Evolutionary conservation across 371 early-diverging fungal species (phyloP).

Genomic region (Entomophthora muscae): DNA sequence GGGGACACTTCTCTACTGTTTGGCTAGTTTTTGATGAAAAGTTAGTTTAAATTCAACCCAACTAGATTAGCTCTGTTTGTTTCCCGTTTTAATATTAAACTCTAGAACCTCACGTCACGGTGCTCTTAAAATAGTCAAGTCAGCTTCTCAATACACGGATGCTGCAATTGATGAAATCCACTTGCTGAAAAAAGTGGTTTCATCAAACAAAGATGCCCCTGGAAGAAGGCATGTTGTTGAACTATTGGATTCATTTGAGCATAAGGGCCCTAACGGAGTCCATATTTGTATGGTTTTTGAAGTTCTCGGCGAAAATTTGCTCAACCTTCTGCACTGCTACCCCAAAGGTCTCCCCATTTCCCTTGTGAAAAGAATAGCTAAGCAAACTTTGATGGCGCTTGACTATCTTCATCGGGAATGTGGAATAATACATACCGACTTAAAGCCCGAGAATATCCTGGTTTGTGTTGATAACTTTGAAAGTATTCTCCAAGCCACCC

Average conservation of each 20-base stretch:
- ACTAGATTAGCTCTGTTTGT: neutral
- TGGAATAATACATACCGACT: constrained; percentile 95
- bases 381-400: constrained; percentile 75
- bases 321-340: constrained; percentile 58
- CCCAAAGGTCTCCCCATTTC: constrained; percentile 69
- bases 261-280: constrained; percentile 73
- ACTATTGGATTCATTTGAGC: constrained; percentile 74
- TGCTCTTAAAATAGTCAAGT: constrained; percentile 93
- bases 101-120: constrained; percentile 50
- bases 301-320: constrained; percentile 85
- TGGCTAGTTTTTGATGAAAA: constrained; percentile 74
- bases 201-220: constrained; percentile 34
- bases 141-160: constrained; percentile 87
- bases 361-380: constrained; percentile 71
- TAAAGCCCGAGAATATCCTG: constrained; percentile 93
- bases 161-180: constrained; percentile 93
- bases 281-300: constrained; percentile 97
- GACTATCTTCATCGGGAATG: constrained; percentile 91
- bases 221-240: constrained; percentile 59
- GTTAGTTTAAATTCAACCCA: constrained; percentile 19
- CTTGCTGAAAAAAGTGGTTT: constrained; percentile 54
- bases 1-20: constrained; percentile 97
- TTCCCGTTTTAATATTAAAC: neutral
- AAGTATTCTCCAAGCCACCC: constrained; percentile 12
- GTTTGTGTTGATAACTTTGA: constrained; percentile 76